phyloP scores from a whole-genome alignment of 345 rosid genomes.

The Salix brachista region DNA sequence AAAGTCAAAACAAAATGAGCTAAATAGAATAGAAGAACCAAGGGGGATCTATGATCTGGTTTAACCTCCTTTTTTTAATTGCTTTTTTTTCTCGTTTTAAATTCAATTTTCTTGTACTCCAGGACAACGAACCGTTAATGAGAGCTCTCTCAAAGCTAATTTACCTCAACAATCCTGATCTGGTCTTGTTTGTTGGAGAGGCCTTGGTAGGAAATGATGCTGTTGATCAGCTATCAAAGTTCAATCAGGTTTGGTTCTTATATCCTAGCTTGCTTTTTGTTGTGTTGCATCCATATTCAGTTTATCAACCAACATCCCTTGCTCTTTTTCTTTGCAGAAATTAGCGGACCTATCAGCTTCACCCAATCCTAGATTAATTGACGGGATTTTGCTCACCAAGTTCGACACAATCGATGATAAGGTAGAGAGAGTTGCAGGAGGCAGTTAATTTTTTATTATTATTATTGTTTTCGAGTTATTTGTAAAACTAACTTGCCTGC shows the following conservation, averaged over 20 bases:
- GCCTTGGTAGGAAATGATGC: constrained; percentile 98
- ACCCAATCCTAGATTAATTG: constrained; percentile 67
- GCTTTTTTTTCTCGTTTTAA: background rate
- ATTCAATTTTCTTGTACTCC: constrained; percentile 8
- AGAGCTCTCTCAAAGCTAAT: constrained; percentile 95
- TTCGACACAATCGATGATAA: constrained; percentile 95
- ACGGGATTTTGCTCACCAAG: constrained; percentile 93
- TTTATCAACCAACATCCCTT: constrained; percentile 1
- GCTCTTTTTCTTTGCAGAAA: constrained; percentile 44
- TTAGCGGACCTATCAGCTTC: constrained; percentile 81
- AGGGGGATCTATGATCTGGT: background rate
- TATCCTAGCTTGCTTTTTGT: background rate
- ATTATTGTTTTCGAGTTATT: background rate
- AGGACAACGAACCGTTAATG: constrained; percentile 98
- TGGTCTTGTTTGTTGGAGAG: constrained; percentile 97
- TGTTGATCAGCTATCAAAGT: constrained; percentile 90
- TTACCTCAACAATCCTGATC: constrained; percentile 77
- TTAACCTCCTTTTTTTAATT: background rate
- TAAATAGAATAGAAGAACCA: background rate
- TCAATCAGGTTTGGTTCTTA: constrained; percentile 65
- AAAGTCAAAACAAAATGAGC: background rate
- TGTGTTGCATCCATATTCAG: background rate
- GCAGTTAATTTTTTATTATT: background rate
- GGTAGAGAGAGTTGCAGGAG: constrained; percentile 32
- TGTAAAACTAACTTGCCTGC: background rate